Percentiles rank a stretch among this genome's conserved stretches.
Conservation (phyloP, 257 asterid genomes). For the Forsythia viridissima region DNA sequence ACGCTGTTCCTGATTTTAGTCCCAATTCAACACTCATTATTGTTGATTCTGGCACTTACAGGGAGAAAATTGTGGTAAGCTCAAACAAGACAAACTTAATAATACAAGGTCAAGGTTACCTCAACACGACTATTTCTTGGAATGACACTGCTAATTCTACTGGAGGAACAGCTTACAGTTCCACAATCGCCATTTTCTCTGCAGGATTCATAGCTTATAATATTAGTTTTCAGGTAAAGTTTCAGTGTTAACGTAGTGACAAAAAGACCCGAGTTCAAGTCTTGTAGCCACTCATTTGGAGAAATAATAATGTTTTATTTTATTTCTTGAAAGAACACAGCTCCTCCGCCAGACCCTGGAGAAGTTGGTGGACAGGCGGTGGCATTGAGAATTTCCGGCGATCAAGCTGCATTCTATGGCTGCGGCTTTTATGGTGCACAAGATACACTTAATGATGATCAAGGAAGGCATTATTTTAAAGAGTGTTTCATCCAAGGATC, state of each 20-base stretch:
- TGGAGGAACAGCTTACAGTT: conserved; percentile 65
- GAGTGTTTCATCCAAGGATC: conserved; percentile 90
- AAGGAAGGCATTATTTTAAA: conserved; percentile 80
- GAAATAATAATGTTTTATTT: background rate
- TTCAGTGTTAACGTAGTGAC: background rate
- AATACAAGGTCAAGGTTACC: conserved; percentile 74
- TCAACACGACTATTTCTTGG: conserved; percentile 66
- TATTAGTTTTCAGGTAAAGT: conserved; percentile 71
- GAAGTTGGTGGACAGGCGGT: conserved; percentile 68
- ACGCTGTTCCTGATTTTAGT: conserved; percentile 59
- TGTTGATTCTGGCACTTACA: conserved; percentile 69
- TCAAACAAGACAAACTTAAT: conserved; percentile 65
- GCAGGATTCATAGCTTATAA: conserved; percentile 71
- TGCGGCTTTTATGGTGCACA: conserved; percentile 87
- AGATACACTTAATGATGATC: conserved; percentile 75
- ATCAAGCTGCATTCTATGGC: conserved; percentile 74
- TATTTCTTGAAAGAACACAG: conserved; percentile 55
- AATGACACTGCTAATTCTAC: conserved; percentile 84
- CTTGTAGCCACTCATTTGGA: background rate
- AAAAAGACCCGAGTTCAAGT: background rate
- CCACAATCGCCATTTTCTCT: conserved; percentile 51
- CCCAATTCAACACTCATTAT: conserved; percentile 51
- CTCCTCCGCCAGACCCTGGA: conserved; percentile 77
- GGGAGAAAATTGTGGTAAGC: conserved; percentile 70
- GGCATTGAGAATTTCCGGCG: conserved; percentile 68